A percentile compares a stretch with the other conserved stretches of the same genome.
Conservation (phyloP, 345 rosid species). For the Eucalyptus curtisii region DNA sequence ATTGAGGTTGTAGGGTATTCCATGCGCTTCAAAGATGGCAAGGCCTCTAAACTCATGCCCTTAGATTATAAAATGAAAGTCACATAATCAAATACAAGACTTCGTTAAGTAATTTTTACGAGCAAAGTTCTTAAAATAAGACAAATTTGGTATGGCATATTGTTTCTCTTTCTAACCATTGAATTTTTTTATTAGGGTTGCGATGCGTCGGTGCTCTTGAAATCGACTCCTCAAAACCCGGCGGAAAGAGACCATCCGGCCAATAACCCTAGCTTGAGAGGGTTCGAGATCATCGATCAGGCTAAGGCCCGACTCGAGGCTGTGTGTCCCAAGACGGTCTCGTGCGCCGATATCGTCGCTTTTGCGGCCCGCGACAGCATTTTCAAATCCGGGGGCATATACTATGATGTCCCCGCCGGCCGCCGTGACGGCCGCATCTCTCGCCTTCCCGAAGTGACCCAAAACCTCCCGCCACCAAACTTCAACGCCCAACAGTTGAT, state of each 20-base stretch:
- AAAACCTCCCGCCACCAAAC: slow-evolving; percentile 13
- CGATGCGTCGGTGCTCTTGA: slow-evolving; percentile 30
- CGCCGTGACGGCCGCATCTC: slow-evolving; percentile 33
- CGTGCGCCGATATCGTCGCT: slow-evolving; percentile 38
- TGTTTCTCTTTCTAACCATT: background rate
- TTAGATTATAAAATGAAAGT: background rate
- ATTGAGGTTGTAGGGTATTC: background rate
- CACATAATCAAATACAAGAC: background rate
- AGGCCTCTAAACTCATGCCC: background rate
- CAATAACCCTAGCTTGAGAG: slow-evolving; percentile 25
- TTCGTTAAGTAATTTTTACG: background rate
- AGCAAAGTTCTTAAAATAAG: background rate
- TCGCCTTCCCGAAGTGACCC: background rate
- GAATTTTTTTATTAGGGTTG: slow-evolving; percentile 22
- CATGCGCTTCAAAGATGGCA: background rate
- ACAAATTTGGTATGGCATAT: background rate
- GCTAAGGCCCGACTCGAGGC: slow-evolving; percentile 25
- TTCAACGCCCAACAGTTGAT: slow-evolving; percentile 10
- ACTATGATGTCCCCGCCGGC: slow-evolving; percentile 22
- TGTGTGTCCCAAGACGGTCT: slow-evolving; percentile 19
- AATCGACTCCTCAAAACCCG: slow-evolving; percentile 1
- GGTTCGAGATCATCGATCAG: slow-evolving; percentile 33
- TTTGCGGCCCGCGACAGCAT: slow-evolving; percentile 33
- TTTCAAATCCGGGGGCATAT: slow-evolving; percentile 1
- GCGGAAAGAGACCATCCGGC: slow-evolving; percentile 20